Conservation (phyloP, 352 stramenopile genomes). For the Aphanomyces astaci region DNA sequence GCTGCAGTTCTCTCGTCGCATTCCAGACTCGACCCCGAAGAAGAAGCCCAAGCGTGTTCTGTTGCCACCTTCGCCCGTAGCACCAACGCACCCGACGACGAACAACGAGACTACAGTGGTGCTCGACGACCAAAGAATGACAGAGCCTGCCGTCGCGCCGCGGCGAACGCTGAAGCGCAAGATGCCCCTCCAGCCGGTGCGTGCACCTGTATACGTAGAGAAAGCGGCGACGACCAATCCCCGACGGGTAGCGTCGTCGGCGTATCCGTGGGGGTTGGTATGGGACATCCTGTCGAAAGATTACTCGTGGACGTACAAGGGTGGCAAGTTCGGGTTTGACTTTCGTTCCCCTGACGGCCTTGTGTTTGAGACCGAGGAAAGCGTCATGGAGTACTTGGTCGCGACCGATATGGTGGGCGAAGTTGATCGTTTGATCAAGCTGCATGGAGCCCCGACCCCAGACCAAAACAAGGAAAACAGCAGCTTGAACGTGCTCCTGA, state of each 20-base stretch:
- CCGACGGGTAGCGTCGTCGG: background rate
- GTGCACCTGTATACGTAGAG: background rate
- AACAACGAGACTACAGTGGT: background rate
- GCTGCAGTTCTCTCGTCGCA: constrained; percentile 3
- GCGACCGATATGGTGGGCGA: background rate
- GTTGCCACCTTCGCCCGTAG: background rate
- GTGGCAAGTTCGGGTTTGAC: constrained; percentile 6
- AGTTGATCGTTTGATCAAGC: background rate
- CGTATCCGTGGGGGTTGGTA: constrained; percentile 7
- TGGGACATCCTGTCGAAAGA: constrained; percentile 6
- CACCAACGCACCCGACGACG: background rate
- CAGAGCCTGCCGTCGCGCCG: no score
- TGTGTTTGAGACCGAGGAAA: constrained; percentile 2
- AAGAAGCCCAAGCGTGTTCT: constrained; percentile 13
- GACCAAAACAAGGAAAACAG: constrained; percentile 9
- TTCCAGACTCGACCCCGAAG: background rate
- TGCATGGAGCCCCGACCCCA: background rate
- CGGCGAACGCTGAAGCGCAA: constrained; percentile 3
- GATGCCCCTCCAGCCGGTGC: background rate
- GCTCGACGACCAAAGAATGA: background rate
- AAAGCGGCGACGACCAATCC: background rate
- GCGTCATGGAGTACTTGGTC: constrained; percentile 12
- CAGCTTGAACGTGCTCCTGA: no score
- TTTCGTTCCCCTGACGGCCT: background rate
- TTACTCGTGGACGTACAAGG: background rate